Evolutionary conservation across 2,329 filamentous ascomycete genomes (phyloP), one percentile per base, ranked within the genome.

Genomic region (Phialemoniopsis sp.): DNA sequence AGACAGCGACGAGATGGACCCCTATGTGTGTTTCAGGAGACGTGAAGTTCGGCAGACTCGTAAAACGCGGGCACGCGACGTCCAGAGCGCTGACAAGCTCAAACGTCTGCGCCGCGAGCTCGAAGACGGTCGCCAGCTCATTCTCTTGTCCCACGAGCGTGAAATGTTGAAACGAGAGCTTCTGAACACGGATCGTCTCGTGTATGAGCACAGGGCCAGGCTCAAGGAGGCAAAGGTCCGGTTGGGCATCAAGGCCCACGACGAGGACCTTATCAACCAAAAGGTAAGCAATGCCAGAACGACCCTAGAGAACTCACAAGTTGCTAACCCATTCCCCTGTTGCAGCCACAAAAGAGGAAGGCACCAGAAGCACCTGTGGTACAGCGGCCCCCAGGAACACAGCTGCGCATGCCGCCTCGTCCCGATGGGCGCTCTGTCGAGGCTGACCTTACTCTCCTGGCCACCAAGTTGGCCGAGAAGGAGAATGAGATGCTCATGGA

Each of bases 1-100:
- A 58, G 91, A 97, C 49, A 94, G 85, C 45, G 93, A 98, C 62
- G 93, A 98, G 59, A 81, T 87, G 53, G 93, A 98, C 64, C 93
- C 93, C 36, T 98, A 95, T 66, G 90, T 98, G 55, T 98, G 93
- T 66, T 98, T 98, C 78, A 82, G 93, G 58, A 82, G 93, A 52
- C 87, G 93, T 47, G 93, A 98, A 64, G 87, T 95, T 34, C 85
- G 93, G 42, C 89, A 95, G 60, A 91, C 89, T 36, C 86, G 93
- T 53, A 98, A 97, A 68, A 98, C 93, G 29, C 80, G 93, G 56
- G 89, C 88, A 51, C 82, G 93, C 56, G 93, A 98, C 68, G 88
- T 88, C 29, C 91, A 95, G 64, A 89, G 91, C 53, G 88, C 87
- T 39, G 93, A 98, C 59, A 96, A 95, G 63, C 76, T 98, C 50